These are phyloP conservation scores for Drechslerella dactyloides DNA, from an alignment of 2,329 filamentous ascomycete species.

Conservation along the genomic window DNA sequence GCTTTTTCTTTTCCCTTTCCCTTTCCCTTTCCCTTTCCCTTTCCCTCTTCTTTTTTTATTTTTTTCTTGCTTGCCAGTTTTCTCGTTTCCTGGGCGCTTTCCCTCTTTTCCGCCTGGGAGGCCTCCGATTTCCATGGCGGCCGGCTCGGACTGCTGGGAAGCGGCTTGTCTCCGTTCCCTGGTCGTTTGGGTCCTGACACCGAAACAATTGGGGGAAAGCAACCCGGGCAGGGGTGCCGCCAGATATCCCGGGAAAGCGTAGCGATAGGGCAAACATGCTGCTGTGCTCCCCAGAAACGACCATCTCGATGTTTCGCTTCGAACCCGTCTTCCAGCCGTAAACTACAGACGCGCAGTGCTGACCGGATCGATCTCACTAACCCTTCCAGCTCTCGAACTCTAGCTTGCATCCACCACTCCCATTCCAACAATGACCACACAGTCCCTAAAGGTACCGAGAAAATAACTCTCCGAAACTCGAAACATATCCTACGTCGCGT, in stretches of 20 bases:
- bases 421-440: constrained; percentile 48
- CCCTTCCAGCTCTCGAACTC: constrained; percentile 36
- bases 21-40: constrained; percentile 6
- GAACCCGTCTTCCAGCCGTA: background rate
- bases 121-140: background rate
- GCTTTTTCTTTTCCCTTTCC: constrained; percentile 8
- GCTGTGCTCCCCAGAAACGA: background rate
- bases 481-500: constrained; percentile 37
- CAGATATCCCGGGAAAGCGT: background rate
- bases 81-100: constrained; percentile 10
- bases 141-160: constrained; percentile 30
- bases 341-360: constrained; percentile 7
- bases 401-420: constrained; percentile 30
- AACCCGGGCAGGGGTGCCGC: constrained; percentile 24
- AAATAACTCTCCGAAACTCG: constrained; percentile 25
- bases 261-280: background rate
- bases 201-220: constrained; percentile 42
- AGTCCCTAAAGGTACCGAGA: constrained; percentile 47
- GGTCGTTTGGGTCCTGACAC: constrained; percentile 31
- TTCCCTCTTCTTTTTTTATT: background rate
- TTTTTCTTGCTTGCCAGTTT: background rate
- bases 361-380: constrained; percentile 11
- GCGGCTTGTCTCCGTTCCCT: constrained; percentile 19
- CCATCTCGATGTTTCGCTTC: background rate
- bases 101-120: constrained; percentile 14